Evolutionary conservation across 257 asterid species (phyloP).

Genomic region (Lantana camara): DNA sequence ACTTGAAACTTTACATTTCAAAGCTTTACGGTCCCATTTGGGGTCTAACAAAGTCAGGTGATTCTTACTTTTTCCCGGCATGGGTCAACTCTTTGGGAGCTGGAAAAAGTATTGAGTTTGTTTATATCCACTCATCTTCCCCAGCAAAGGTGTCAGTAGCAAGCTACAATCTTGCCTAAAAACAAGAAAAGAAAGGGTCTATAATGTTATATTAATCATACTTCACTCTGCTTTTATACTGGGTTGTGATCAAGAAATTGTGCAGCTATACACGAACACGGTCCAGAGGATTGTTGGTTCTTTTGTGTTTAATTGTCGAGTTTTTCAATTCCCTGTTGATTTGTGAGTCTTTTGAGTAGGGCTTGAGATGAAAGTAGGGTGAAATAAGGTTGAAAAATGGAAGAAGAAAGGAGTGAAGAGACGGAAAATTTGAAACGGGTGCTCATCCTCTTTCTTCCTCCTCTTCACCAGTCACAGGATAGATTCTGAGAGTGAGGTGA

Average conservation of each 20-base stretch:
- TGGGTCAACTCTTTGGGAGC: constrained; percentile 76
- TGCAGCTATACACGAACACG: constrained; percentile 59
- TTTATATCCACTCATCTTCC: constrained; percentile 83
- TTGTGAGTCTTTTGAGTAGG: constrained; percentile 44
- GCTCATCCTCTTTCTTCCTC: constrained; percentile 98
- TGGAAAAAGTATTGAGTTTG: constrained; percentile 89
- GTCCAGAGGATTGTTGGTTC: constrained; percentile 19
- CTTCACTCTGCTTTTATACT: constrained; percentile 36
- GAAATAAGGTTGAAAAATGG: constrained; percentile 55
- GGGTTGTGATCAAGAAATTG: constrained; percentile 49
- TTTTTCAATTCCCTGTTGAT: constrained; percentile 40
- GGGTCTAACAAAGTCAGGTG: constrained; percentile 81
- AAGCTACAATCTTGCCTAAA: constrained; percentile 64
- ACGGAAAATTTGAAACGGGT: constrained; percentile 46
- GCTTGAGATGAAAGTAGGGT: constrained; percentile 38
- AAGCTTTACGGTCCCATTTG: constrained; percentile 90
- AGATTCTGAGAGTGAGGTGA: constrained; percentile 39
- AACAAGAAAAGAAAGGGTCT: constrained; percentile 11
- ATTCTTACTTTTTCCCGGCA: constrained; percentile 74
- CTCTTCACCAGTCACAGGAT: constrained; percentile 46
- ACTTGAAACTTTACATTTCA: constrained; percentile 62
- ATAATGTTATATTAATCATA: constrained; percentile 12
- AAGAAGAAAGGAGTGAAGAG: constrained; percentile 88
- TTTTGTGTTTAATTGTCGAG: background rate
- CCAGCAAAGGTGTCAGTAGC: constrained; percentile 80